Evolutionary conservation across 2,329 filamentous ascomycete species (phyloP), one percentile per base, ranked within the genome.

Genomic region (Sordariomycetes sp.): DNA sequence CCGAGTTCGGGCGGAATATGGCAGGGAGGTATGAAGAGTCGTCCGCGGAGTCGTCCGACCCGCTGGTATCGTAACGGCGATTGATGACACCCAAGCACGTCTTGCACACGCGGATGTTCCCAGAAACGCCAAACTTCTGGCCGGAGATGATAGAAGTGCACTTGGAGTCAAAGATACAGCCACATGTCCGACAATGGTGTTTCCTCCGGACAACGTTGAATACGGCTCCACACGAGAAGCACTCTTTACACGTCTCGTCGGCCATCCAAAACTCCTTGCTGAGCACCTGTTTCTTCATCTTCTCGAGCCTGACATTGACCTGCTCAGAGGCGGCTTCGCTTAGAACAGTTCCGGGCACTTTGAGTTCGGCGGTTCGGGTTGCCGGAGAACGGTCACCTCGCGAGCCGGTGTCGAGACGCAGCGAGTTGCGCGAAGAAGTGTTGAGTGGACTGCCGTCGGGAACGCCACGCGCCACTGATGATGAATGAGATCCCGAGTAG

Each of bases 251-350:
- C 62, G 95, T 97, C 67, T 97, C 94, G 68, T 99, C 94, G 60
- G 91, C 89, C 94, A 99, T 99, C 94, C 93, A 97, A 65, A 96
- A 97, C 64, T 97, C 92, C 67, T 92, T 94, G 69, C 89, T 96
- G 53, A 97, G 75, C 8, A 99, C 86, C 67, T 93, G 91, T 65
- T 90, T 89, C 61, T 88, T 85, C 77, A 96, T 87, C 64, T 88
- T 86, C 55, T 83, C 83, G 7, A 87, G 73, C 58, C 81, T 79
- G 10, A 81, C 79, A 64, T 76, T 85, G 59, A 86, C 82, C 54
- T 77, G 75, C 60, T 83, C 82, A 2, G 80, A 78, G 5, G 78
- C 79, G 2, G 79, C 79, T 64, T 83, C 81, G 37, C 66, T 66
- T 58, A 78, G 79, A 11, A 73, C 46, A 16, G 77, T 79, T 1